Evolutionary conservation across 2,329 filamentous ascomycete species (phyloP).

Genomic region (Nemania diffusa): DNA sequence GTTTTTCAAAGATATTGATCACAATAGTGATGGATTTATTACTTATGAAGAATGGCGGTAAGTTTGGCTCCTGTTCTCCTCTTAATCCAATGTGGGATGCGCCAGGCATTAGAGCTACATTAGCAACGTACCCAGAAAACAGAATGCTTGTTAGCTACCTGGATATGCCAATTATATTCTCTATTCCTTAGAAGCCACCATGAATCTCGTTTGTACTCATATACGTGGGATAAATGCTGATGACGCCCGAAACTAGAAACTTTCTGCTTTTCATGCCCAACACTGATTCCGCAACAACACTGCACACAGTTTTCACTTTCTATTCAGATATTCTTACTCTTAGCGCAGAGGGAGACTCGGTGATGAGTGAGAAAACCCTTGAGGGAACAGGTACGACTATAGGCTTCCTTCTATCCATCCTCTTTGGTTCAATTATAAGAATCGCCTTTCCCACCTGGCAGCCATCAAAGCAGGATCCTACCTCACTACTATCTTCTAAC

Average conservation of each 20-base stretch:
- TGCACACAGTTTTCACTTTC: constrained; percentile 87
- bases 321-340: constrained; percentile 90
- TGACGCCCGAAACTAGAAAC: constrained; percentile 65
- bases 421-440: constrained; percentile 80
- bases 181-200: not conserved
- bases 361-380: constrained; percentile 88
- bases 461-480: constrained; percentile 45
- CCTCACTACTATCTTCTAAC: constrained; percentile 19
- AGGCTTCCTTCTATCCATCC: constrained; percentile 73
- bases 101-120: not conserved
- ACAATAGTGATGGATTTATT: constrained; percentile 87
- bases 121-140: not conserved
- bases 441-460: constrained; percentile 65
- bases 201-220: not conserved
- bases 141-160: not conserved
- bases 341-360: constrained; percentile 92
- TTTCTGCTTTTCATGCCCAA: constrained; percentile 90
- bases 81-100: not conserved
- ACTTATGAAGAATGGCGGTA: constrained; percentile 98
- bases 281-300: constrained; percentile 70
- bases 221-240: constrained; percentile 14
- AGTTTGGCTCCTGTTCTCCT: constrained; percentile 50
- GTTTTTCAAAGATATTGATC: constrained; percentile 91
- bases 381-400: constrained; percentile 90
- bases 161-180: not conserved